Conservation (phyloP, 75 land plant species). For the Picea sitchensis region DNA sequence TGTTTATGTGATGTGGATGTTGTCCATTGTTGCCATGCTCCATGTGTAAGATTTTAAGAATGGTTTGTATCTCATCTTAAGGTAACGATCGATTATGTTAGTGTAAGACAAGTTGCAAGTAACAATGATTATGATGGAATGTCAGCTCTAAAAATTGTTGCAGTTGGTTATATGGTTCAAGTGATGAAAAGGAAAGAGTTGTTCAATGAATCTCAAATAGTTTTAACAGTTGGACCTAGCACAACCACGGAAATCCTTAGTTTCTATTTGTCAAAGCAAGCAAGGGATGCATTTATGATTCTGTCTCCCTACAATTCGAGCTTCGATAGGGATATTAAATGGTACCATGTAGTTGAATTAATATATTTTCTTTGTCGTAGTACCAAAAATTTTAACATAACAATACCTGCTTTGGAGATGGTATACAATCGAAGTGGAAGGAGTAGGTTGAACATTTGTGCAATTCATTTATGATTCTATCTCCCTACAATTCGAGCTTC, state of each 20-base stretch:
- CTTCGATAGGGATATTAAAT: constrained; percentile 68
- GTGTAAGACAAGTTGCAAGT: no score
- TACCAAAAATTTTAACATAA: constrained; percentile 47
- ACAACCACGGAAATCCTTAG: constrained; percentile 61
- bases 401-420: constrained; percentile 44
- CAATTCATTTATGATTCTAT: constrained; percentile 53
- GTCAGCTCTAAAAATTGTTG: constrained; percentile 7
- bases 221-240: constrained; percentile 67
- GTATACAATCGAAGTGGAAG: constrained; percentile 46
- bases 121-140: neutral
- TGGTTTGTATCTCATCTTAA: no score
- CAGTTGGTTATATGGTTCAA: constrained; percentile 55
- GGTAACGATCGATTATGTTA: no score
- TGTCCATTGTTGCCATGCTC: no score
- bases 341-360: constrained; percentile 56
- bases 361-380: constrained; percentile 57
- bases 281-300: constrained; percentile 66
- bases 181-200: constrained; percentile 20
- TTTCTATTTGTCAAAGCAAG: constrained; percentile 41
- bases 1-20: no score
- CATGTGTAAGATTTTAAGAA: no score
- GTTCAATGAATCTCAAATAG: constrained; percentile 50
- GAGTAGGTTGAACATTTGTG: constrained; percentile 56
- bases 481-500: constrained; percentile 75
- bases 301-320: constrained; percentile 75